Evolutionary conservation across 352 stramenopile species (phyloP).

Genomic region (Pythium sukuiense): DNA sequence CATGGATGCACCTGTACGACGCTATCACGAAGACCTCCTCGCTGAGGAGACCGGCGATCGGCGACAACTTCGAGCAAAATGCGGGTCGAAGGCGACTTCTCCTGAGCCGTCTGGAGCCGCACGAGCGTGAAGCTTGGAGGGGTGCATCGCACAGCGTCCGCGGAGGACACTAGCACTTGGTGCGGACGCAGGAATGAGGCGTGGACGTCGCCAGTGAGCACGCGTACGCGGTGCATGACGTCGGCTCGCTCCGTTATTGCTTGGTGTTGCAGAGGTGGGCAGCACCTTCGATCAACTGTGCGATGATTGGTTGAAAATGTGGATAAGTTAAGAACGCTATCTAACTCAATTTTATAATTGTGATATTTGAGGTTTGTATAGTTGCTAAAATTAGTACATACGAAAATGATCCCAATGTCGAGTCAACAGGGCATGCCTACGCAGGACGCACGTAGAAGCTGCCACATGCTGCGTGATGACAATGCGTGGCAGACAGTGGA

Average conservation of each 20-base stretch:
- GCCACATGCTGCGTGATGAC: not conserved
- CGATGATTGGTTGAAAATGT: conserved; percentile 3
- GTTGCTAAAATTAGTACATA: not conserved
- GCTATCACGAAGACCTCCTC: conserved; percentile 23
- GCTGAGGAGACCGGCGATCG: conserved; percentile 19
- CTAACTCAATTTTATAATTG: not conserved
- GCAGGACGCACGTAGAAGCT: not conserved
- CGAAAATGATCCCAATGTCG: not conserved
- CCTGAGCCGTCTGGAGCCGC: conserved; percentile 18
- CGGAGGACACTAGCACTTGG: conserved; percentile 40
- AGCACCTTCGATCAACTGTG: not conserved
- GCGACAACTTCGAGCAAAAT: conserved; percentile 42
- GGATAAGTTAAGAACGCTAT: conserved; percentile 2
- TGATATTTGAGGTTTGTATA: not conserved
- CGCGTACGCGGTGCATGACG: conserved; percentile 6
- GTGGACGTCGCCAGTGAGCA: conserved; percentile 26
- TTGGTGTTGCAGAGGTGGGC: conserved; percentile 3
- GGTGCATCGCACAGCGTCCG: conserved; percentile 30
- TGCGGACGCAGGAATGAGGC: conserved; percentile 44
- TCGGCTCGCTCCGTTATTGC: not conserved
- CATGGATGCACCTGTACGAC: conserved; percentile 54
- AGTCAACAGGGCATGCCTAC: not conserved
- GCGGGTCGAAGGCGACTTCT: not conserved
- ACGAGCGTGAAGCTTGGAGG: conserved; percentile 22
- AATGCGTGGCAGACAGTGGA: not conserved